Evolutionary conservation across 306 rosid genomes (phyloP), one percentile per base, ranked within the genome.

Genomic region (peach (Prunus persica)): DNA sequence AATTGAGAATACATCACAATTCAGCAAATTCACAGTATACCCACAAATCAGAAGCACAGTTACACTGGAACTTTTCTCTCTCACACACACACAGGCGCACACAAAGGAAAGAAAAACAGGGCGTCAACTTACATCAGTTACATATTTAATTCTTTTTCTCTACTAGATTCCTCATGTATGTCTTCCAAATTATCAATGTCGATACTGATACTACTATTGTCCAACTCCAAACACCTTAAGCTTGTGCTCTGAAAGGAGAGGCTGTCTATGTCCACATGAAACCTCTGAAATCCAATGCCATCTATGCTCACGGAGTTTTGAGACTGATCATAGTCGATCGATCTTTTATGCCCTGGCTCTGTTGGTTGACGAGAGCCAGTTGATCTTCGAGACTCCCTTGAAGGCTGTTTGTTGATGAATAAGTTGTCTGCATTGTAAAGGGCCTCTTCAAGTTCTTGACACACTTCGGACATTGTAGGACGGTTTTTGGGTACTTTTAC

Each of bases 391-490:
- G 78, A 73, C 49, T 54, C 83, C 64, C 73, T 67, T 5, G 84
- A 75, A 32, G 49, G 81, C 1, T 77, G 58, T 68, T 83, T 87
- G 79, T 38, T 67, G 9, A 65, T 49, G 80, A 83, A 34, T 34
- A 34, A 80, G 51, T 86, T 79, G 67, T 85, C 88, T 52, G 76
- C 86, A 32, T 38, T 65, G 71, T 60, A 67, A 6, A 91, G 90
- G 69, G 93, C 83, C 49, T 79, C 90, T 71, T 86, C 89, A 22
- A 93, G 83, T 67, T 91, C 93, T 78, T 61, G 87, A 80, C 88
- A 86, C 72, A 90, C 96, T 32, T 81, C 86, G 2, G 84, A 74
- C 97, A 93, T 91, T 77, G 93, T 89, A 13, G 97, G 96, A 6
- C 96, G 92, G 27, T 84, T 71, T 60, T 93, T 89, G 34, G 97